These are phyloP conservation scores for Hamigera avellanea DNA, from an alignment of 495 filamentous ascomycete genomes.

Conservation along the genomic window DNA sequence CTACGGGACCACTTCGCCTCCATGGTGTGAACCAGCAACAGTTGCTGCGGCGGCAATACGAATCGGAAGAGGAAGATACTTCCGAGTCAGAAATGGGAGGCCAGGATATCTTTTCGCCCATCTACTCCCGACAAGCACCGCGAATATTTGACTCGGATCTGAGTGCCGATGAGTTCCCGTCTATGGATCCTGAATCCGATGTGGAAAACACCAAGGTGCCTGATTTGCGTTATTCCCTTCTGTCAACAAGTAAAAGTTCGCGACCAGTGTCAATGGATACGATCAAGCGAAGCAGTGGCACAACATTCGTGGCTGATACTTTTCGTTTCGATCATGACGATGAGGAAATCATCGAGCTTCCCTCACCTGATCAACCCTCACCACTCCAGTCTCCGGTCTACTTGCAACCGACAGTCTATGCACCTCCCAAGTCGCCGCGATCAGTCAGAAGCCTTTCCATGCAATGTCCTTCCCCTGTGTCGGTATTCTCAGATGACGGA, in stretches of 20 bases:
- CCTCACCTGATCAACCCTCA: constrained; percentile 19
- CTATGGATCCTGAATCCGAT: constrained; percentile 15
- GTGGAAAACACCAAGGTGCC: constrained; percentile 10
- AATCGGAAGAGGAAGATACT: constrained; percentile 34
- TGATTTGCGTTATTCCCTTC: constrained; percentile 13
- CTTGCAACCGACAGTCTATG: constrained; percentile 23
- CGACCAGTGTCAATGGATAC: constrained; percentile 31
- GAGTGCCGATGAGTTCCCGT: constrained; percentile 20
- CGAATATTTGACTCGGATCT: constrained; percentile 19
- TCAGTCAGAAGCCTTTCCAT: constrained; percentile 6
- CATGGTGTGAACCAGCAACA: constrained; percentile 25
- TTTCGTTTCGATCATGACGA: constrained; percentile 28
- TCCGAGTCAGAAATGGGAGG: constrained; percentile 28
- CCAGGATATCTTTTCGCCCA: constrained; percentile 23
- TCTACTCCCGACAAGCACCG: constrained; percentile 14
- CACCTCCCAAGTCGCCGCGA: constrained; percentile 14
- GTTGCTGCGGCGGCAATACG: constrained; percentile 25
- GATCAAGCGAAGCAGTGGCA: constrained; percentile 27
- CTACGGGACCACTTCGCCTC: constrained; percentile 16
- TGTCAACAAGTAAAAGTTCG: constrained; percentile 12
- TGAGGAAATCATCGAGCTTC: constrained; percentile 28
- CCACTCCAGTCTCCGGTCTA: constrained; percentile 23
- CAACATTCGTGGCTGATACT: constrained; percentile 22
- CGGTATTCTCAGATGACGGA: constrained; percentile 22
- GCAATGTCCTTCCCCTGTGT: constrained; percentile 21